Evolutionary conservation across 371 early-diverging fungal genomes (phyloP).

Genomic region (Mucor mucedo): DNA sequence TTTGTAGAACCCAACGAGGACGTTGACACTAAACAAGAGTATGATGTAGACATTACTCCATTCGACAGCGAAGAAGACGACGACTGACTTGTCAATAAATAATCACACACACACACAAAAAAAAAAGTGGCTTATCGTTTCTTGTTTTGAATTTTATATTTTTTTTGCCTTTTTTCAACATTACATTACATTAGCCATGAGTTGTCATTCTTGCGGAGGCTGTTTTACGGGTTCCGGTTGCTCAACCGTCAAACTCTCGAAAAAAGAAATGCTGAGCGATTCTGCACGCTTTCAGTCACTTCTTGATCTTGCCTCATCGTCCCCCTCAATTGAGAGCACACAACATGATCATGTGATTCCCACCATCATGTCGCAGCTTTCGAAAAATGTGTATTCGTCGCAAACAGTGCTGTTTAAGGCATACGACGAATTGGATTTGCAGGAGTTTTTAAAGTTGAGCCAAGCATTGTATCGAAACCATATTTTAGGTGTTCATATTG

Average conservation of each 20-base stretch:
- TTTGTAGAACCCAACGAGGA: slow-evolving; percentile 17
- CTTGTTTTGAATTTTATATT: neutral
- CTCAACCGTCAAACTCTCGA: slow-evolving; percentile 17
- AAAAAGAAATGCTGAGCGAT: slow-evolving; percentile 2
- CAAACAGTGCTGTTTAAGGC: slow-evolving; percentile 30
- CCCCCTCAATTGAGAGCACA: neutral
- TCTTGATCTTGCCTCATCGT: slow-evolving; percentile 12
- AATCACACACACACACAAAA: neutral
- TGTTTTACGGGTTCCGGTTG: slow-evolving; percentile 33
- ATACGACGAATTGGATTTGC: slow-evolving; percentile 14
- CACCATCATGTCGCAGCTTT: slow-evolving; percentile 28
- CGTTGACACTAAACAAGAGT: slow-evolving; percentile 1
- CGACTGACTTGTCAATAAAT: slow-evolving; percentile 1
- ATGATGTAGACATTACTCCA: slow-evolving; percentile 27
- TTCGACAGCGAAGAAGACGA: slow-evolving; percentile 29
- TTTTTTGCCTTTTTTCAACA: neutral
- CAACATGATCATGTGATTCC: slow-evolving; percentile 37
- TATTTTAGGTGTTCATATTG: slow-evolving; percentile 28
- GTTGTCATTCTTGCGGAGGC: slow-evolving; percentile 32
- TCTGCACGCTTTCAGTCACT: slow-evolving; percentile 10
- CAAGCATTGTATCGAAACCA: slow-evolving; percentile 2
- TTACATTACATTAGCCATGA: slow-evolving; percentile 18
- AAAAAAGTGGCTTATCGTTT: slow-evolving; percentile 3
- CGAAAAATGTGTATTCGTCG: slow-evolving; percentile 35
- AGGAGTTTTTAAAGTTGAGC: slow-evolving; percentile 20